Evolutionary conservation across 2,329 filamentous ascomycete species (phyloP).

Genomic region (Trichophaea hybrida): DNA sequence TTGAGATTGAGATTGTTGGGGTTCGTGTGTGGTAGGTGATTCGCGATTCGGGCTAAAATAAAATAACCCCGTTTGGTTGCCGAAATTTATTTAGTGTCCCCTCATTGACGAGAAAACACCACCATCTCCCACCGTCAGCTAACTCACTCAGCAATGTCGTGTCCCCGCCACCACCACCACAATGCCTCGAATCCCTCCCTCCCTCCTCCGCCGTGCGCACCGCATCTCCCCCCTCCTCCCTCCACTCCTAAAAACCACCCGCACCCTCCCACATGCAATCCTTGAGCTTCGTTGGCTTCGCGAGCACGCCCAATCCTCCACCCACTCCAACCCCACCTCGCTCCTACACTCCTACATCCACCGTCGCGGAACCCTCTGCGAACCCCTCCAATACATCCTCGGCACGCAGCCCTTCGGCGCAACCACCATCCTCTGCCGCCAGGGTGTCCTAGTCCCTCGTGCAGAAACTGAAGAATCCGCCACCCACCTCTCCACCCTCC

Average conservation of each 20-base stretch:
- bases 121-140: not conserved
- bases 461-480: conserved; percentile 60
- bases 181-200: conserved; percentile 38
- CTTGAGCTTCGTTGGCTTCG: conserved; percentile 27
- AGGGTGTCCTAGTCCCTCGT: conserved; percentile 68
- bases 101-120: not conserved
- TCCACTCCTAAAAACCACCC: conserved; percentile 41
- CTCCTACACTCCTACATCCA: not conserved
- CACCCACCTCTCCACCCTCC: conserved; percentile 39
- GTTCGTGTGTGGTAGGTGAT: not conserved
- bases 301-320: conserved; percentile 9
- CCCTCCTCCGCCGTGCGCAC: conserved; percentile 42
- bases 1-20: not conserved
- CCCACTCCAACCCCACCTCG: not conserved
- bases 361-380: conserved; percentile 41
- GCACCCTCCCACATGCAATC: conserved; percentile 28
- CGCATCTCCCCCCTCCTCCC: conserved; percentile 43
- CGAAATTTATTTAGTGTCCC: too few species aligned
- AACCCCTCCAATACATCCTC: conserved; percentile 78
- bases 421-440: conserved; percentile 60
- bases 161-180: conserved; percentile 33
- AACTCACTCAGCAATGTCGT: not conserved
- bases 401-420: conserved; percentile 78
- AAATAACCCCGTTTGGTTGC: not conserved
- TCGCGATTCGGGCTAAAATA: not conserved